A percentile compares a stretch with the other conserved stretches of the same genome.
phyloP scores from a whole-genome alignment of 208 protist species.

The Wallacemonas sp. region DNA sequence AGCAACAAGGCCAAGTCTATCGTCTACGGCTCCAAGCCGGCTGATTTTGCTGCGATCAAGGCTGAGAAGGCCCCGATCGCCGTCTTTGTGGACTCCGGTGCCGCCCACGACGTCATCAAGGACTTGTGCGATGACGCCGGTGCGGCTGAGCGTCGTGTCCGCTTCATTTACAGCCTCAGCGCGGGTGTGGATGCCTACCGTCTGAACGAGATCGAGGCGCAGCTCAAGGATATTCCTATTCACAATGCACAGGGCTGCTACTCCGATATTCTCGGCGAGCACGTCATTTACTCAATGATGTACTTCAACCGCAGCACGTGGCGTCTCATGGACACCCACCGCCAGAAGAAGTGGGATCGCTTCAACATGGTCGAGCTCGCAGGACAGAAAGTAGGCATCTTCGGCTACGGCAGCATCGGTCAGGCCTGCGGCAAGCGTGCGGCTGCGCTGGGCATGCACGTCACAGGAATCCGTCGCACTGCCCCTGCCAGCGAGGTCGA shows the following conservation, averaged over 20 bases:
- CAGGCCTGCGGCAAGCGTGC: conserved; percentile 43
- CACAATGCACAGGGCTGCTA: conserved; percentile 73
- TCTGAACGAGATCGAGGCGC: conserved; percentile 37
- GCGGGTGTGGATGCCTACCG: conserved; percentile 72
- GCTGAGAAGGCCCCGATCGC: conserved; percentile 17
- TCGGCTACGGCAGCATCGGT: conserved; percentile 88
- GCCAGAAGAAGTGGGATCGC: conserved; percentile 71
- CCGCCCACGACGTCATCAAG: conserved; percentile 46
- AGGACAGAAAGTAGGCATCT: conserved; percentile 64
- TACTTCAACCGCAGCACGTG: conserved; percentile 87
- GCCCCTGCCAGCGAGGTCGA: conserved; percentile 35
- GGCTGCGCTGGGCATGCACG: conserved; percentile 66
- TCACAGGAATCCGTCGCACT: conserved; percentile 66
- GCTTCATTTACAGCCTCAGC: conserved; percentile 73
- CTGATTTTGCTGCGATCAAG: conserved; percentile 40
- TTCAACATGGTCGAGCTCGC: conserved; percentile 66
- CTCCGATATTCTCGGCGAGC: conserved; percentile 73
- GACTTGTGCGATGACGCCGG: conserved; percentile 65
- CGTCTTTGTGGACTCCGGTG: conserved; percentile 25
- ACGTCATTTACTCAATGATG: conserved; percentile 71
- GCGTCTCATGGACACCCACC: conserved; percentile 50
- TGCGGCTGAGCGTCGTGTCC: conserved; percentile 53
- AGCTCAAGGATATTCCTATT: conserved; percentile 58
- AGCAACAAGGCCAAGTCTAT: conserved; percentile 25
- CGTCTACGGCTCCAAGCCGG: conserved; percentile 20